phyloP scores from a whole-genome alignment of 2,329 filamentous ascomycete species.

The Purpureocillium takamizusanense region DNA sequence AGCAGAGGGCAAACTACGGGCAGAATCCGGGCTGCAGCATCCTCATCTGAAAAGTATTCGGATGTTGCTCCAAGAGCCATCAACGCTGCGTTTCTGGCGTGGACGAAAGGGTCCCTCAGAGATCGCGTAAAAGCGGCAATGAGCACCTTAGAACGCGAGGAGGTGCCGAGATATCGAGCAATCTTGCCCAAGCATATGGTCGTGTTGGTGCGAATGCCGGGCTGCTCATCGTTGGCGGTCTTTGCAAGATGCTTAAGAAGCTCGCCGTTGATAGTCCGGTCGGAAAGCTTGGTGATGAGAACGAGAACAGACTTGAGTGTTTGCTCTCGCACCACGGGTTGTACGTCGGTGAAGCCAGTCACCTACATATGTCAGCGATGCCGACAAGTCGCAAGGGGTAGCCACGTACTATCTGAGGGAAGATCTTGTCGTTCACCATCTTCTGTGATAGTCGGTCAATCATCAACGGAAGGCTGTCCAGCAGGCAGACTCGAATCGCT shows the following conservation, averaged over 20 bases:
- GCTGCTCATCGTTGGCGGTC: conserved; percentile 94
- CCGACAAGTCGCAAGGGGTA: background rate
- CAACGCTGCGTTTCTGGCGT: conserved; percentile 82
- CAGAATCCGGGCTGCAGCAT: conserved; percentile 75
- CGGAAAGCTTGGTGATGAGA: conserved; percentile 81
- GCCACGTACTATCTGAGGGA: conserved; percentile 68
- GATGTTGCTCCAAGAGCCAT: conserved; percentile 77
- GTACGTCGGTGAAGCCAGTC: conserved; percentile 89
- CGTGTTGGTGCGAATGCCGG: conserved; percentile 94
- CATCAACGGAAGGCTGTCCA: conserved; percentile 84
- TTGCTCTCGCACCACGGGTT: conserved; percentile 87
- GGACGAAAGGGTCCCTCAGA: conserved; percentile 86
- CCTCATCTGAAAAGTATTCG: conserved; percentile 82
- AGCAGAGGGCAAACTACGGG: conserved; percentile 77
- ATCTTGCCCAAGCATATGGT: conserved; percentile 97
- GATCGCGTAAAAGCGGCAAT: conserved; percentile 87
- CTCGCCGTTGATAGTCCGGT: conserved; percentile 89
- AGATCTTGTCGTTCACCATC: conserved; percentile 91
- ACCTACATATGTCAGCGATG: conserved; percentile 41
- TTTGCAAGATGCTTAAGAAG: conserved; percentile 85
- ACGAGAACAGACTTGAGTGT: conserved; percentile 89
- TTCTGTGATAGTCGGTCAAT: conserved; percentile 85
- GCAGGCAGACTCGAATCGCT: conserved; percentile 79
- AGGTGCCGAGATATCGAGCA: conserved; percentile 72
- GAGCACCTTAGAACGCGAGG: conserved; percentile 80